Percentiles rank a stretch among this genome's conserved stretches.
Evolutionary conservation across 495 filamentous ascomycete genomes (phyloP).

Genomic region (Aspergillus conjunctus): DNA sequence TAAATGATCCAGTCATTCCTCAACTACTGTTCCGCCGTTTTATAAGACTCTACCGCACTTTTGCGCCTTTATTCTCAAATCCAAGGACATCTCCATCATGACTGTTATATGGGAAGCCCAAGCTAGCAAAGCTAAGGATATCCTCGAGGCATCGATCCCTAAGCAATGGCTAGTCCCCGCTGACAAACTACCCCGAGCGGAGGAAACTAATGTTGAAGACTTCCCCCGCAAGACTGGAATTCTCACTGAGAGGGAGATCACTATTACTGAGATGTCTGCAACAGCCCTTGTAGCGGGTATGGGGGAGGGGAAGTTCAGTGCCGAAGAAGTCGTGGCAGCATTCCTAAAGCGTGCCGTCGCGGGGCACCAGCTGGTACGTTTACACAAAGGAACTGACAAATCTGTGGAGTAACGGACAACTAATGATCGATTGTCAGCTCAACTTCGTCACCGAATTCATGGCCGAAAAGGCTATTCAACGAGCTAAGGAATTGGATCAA

Average conservation of each 20-base stretch:
- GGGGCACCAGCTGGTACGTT: conserved; percentile 58
- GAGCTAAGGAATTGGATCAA: conserved; percentile 60
- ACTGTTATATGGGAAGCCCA: conserved; percentile 34
- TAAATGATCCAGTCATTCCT: not conserved
- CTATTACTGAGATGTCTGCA: conserved; percentile 60
- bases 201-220: conserved; percentile 42
- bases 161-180: conserved; percentile 42
- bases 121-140: conserved; percentile 39
- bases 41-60: not conserved
- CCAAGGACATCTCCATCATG: conserved; percentile 25
- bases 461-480: conserved; percentile 61
- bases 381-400: not conserved
- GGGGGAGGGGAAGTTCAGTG: conserved; percentile 47
- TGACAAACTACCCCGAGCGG: conserved; percentile 32
- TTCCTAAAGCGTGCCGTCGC: conserved; percentile 64
- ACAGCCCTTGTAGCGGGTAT: conserved; percentile 56
- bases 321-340: conserved; percentile 58
- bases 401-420: not conserved
- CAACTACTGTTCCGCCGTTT: not conserved
- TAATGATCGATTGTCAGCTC: conserved; percentile 29
- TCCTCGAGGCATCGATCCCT: conserved; percentile 40
- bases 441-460: conserved; percentile 72
- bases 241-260: conserved; percentile 53
- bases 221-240: conserved; percentile 50
- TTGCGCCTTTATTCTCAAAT: not conserved